Percentiles rank a stretch among this genome's conserved stretches.
Conservation (phyloP, 2,329 filamentous ascomycete genomes). For the Diplodia sapinea region DNA sequence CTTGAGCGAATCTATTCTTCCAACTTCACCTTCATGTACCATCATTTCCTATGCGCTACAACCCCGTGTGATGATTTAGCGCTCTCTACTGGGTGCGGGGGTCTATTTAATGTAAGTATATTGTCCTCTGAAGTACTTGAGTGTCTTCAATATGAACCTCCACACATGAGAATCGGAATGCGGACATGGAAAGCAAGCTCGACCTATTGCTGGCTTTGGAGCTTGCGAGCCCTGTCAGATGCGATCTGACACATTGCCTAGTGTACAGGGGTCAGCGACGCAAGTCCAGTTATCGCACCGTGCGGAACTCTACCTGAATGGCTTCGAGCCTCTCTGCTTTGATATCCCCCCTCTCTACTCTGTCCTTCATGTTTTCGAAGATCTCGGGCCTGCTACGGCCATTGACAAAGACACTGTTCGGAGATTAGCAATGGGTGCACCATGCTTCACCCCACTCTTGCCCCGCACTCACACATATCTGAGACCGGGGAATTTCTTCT, state of each 20-base stretch:
- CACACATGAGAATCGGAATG: neutral
- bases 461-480: conserved; percentile 71
- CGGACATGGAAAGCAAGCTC: neutral
- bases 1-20: too few species aligned
- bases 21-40: too few species aligned
- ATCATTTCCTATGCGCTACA: too few species aligned
- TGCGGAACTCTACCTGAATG: conserved; percentile 65
- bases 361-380: conserved; percentile 78
- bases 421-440: conserved; percentile 1
- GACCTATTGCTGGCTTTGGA: conserved; percentile 42
- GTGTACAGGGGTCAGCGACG: conserved; percentile 34
- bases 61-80: too few species aligned
- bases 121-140: neutral
- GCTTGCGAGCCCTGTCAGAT: conserved; percentile 74
- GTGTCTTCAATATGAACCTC: neutral
- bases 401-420: conserved; percentile 79
- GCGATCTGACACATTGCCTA: conserved; percentile 94
- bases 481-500: conserved; percentile 78
- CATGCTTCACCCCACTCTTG: neutral
- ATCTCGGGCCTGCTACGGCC: conserved; percentile 74
- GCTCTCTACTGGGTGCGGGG: too few species aligned
- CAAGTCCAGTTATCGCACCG: conserved; percentile 5
- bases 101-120: too few species aligned
- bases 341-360: conserved; percentile 73
- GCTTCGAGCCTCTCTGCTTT: conserved; percentile 72